Percentiles rank a stretch among this genome's conserved stretches.
These are phyloP conservation scores for Metarhizium rileyi DNA, from an alignment of 2,329 filamentous ascomycete species.

Conservation along the genomic window DNA sequence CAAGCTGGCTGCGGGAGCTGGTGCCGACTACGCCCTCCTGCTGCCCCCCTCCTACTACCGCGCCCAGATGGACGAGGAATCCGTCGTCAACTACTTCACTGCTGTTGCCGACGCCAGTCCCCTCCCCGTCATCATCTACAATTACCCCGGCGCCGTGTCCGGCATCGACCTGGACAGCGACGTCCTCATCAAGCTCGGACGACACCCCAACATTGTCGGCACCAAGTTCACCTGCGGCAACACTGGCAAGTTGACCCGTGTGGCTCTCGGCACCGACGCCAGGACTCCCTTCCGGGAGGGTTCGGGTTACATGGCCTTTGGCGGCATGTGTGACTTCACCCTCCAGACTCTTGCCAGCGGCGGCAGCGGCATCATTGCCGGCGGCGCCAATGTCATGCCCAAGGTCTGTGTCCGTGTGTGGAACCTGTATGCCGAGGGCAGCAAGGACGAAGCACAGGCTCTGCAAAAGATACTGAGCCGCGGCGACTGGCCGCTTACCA, in stretches of 20 bases:
- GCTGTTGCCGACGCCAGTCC: conserved; percentile 67
- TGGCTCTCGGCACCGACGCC: conserved; percentile 63
- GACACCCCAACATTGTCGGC: conserved; percentile 76
- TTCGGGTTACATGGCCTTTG: conserved; percentile 73
- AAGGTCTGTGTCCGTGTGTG: conserved; percentile 72
- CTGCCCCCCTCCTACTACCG: conserved; percentile 81
- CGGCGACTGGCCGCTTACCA: conserved; percentile 76
- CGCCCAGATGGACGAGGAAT: conserved; percentile 61
- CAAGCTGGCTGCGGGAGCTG: conserved; percentile 55
- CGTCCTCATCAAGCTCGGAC: conserved; percentile 66
- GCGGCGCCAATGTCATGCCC: conserved; percentile 76
- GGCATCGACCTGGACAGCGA: conserved; percentile 89
- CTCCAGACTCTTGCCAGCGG: conserved; percentile 71
- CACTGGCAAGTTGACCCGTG: conserved; percentile 79
- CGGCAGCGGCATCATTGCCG: conserved; percentile 76
- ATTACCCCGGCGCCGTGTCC: conserved; percentile 79
- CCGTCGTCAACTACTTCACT: conserved; percentile 64
- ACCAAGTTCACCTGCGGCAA: conserved; percentile 91
- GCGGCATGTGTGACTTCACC: conserved; percentile 81
- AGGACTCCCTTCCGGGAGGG: conserved; percentile 52
- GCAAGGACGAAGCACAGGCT: conserved; percentile 63
- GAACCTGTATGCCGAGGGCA: conserved; percentile 64
- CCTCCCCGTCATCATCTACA: conserved; percentile 77
- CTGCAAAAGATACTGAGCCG: conserved; percentile 70
- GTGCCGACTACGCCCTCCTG: conserved; percentile 71